Conservation (phyloP, 176 grass and related monocot genomes). For the Cymbopogon citratus region DNA sequence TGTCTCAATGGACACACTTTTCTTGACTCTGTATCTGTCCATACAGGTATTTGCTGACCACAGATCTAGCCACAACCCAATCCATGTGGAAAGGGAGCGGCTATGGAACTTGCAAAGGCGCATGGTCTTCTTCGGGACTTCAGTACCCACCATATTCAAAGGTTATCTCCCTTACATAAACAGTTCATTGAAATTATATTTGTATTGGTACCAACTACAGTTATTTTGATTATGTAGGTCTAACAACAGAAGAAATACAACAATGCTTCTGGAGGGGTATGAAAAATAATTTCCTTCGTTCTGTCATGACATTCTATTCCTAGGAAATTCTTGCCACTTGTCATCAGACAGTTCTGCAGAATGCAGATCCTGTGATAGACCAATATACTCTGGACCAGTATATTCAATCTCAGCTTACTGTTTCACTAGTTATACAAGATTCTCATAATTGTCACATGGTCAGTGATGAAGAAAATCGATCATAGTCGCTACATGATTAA, state of each 20-base stretch:
- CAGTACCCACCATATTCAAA: slow-evolving; percentile 84
- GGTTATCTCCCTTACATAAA: slow-evolving; percentile 32
- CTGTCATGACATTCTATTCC: slow-evolving; percentile 1
- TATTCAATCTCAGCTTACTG: not conserved
- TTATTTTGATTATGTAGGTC: slow-evolving; percentile 53
- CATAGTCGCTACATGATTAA: not conserved
- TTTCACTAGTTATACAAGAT: not conserved
- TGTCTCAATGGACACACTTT: slow-evolving; percentile 21
- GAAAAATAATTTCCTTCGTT: slow-evolving; percentile 7
- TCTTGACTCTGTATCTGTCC: slow-evolving; percentile 12
- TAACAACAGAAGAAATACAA: slow-evolving; percentile 86
- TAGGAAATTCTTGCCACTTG: not conserved
- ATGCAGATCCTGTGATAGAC: slow-evolving; percentile 21
- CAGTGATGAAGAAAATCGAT: not conserved
- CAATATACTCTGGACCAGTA: slow-evolving; percentile 9
- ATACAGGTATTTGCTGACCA: slow-evolving; percentile 96
- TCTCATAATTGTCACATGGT: not conserved
- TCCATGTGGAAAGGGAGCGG: slow-evolving; percentile 53
- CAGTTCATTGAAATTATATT: slow-evolving; percentile 22
- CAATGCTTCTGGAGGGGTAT: slow-evolving; percentile 98
- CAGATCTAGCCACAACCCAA: slow-evolving; percentile 59
- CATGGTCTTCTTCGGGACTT: slow-evolving; percentile 82
- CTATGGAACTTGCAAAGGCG: slow-evolving; percentile 80
- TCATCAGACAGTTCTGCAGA: slow-evolving; percentile 3
- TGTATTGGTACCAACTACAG: slow-evolving; percentile 20